Percentiles rank a stretch among this genome's conserved stretches.
Conservation (phyloP, 495 filamentous ascomycete species). For the Trichocladium antarcticum region DNA sequence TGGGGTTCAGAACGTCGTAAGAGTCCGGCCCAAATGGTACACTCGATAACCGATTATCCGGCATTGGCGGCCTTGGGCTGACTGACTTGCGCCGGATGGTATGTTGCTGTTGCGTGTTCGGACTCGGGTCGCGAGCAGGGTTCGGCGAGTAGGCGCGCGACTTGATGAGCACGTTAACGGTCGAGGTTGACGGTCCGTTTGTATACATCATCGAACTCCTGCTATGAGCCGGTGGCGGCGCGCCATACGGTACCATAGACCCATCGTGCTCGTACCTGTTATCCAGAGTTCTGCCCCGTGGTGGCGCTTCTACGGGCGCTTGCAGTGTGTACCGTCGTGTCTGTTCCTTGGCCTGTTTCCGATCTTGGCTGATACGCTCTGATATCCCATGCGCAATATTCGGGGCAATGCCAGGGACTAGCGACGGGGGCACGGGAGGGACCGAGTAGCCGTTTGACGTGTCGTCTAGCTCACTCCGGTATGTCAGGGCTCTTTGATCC, state of each 20-base stretch:
- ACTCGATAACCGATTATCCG: conserved; percentile 45
- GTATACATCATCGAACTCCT: conserved; percentile 30
- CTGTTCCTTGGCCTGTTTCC: conserved; percentile 23
- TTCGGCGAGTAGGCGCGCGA: conserved; percentile 51
- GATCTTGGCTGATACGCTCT: conserved; percentile 41
- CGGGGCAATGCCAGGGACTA: conserved; percentile 61
- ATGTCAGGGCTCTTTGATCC: conserved; percentile 15
- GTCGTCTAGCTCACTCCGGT: conserved; percentile 29
- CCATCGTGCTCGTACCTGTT: conserved; percentile 21
- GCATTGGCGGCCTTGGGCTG: conserved; percentile 56
- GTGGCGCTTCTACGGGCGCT: conserved; percentile 23
- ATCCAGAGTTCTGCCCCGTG: conserved; percentile 34
- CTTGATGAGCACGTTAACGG: conserved; percentile 24
- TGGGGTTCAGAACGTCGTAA: conserved; percentile 65
- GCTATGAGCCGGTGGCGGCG: conserved; percentile 12
- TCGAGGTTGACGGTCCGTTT: conserved; percentile 29
- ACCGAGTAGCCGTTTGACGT: conserved; percentile 27
- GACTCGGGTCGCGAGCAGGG: conserved; percentile 25
- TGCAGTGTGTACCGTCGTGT: conserved; percentile 32
- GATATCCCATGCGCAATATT: conserved; percentile 45
- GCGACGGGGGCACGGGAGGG: conserved; percentile 49
- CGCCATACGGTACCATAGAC: conserved; percentile 17
- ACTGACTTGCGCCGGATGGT: conserved; percentile 63
- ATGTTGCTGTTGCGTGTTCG: conserved; percentile 30
- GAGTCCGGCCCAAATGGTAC: conserved; percentile 85